Conservation (phyloP, 371 early-diverging fungal species). For the Mortierella sp. region DNA sequence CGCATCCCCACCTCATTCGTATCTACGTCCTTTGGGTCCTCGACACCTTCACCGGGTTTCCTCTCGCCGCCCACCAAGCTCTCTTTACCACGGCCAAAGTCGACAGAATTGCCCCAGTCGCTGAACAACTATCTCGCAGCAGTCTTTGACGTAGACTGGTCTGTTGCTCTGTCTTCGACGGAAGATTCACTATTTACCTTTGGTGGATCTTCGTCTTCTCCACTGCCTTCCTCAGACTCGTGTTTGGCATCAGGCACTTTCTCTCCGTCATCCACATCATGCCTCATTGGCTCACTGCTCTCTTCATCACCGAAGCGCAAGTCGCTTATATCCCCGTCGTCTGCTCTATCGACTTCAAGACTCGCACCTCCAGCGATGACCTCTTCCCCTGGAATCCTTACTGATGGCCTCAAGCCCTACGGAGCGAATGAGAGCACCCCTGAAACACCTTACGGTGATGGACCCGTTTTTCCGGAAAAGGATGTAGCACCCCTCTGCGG, state of each 20-base stretch:
- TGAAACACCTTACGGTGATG: too few species aligned
- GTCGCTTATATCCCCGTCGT: slow-evolving; percentile 2
- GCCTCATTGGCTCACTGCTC: background rate
- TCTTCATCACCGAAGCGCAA: slow-evolving; percentile 3
- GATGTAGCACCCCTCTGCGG: too few species aligned
- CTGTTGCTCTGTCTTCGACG: slow-evolving; percentile 20
- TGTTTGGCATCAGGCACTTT: background rate
- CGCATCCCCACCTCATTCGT: slow-evolving; percentile 1
- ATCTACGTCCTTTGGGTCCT: background rate
- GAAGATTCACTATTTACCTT: slow-evolving; percentile 39
- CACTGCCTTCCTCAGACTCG: slow-evolving; percentile 1
- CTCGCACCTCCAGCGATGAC: background rate
- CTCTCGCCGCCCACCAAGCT: background rate
- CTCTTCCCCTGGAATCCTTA: background rate
- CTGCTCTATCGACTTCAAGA: background rate
- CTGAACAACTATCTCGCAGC: slow-evolving; percentile 25
- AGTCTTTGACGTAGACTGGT: slow-evolving; percentile 48
- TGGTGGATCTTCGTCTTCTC: slow-evolving; percentile 1
- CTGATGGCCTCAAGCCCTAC: background rate
- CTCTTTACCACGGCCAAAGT: slow-evolving; percentile 23
- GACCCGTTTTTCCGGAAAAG: too few species aligned
- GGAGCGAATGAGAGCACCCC: background rate
- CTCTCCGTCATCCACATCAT: background rate
- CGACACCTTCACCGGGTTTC: background rate
- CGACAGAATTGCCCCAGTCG: slow-evolving; percentile 36